Base-by-base conservation (phyloP, 2,329 filamentous ascomycete species). In the Colletotrichum camelliae region DNA sequence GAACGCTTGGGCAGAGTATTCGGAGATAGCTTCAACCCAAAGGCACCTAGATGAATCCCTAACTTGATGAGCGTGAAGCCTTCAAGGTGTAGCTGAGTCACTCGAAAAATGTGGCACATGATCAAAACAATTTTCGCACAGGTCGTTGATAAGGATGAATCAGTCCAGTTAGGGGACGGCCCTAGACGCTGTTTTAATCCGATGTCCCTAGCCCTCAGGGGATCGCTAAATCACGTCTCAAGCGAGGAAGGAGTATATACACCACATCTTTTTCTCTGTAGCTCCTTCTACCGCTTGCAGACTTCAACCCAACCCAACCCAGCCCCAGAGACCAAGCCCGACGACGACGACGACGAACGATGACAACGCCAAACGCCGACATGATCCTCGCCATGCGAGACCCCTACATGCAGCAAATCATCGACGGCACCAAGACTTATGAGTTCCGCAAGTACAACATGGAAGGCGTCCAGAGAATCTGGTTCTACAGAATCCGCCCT, bases 361-460 rank as follows among this genome's bases (percentile, higher is more conserved):
- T 29, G 55, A 7, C 55, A 16, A 29, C 55, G 21, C 8, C 6
- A 3, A 29, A 58, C 21, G 10, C 43, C 10, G 55, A 58, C 13
- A 27, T 24, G 55, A 24, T 58, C 7, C 21, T 58, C 15, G 55
- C 55, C 7, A 58, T 58, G 55, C 13, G 18, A 8, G 55, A 58
- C 52, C 77, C 67, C 5, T 69, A 77, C 68, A 80, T 81, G 79
- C 27, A 67, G 1, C 78, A 81, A 8, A 80, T 81, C 65, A 72
- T 81, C 58, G 58, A 79, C 48, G 78, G 79, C 10, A 76, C 39
- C 12, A 82, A 82, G 74, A 82, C 79, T 31, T 77, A 82, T 0
- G 81, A 81, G 48, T 81, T 80, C 57, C 78, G 81, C 43, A 81
- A 79, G 10, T 82, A 82, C 35, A 66, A 79, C 5, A 72, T 81